phyloP scores from a whole-genome alignment of 257 asterid species.

The Capsicum rhomboideum region DNA sequence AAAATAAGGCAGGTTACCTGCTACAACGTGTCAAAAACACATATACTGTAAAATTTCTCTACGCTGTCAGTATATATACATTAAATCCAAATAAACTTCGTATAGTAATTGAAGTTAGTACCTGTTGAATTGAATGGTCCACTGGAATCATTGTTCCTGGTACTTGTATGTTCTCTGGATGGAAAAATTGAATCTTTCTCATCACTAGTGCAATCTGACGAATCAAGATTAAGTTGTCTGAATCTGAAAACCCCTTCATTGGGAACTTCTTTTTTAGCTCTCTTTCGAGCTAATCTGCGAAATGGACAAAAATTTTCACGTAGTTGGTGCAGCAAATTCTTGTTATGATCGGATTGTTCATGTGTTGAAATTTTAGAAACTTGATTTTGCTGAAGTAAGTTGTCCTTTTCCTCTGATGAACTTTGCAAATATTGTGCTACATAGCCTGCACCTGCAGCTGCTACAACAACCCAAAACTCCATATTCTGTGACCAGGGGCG shows the following conservation, averaged over 20 bases:
- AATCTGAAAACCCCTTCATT: slow-evolving; percentile 2
- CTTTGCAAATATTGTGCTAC: slow-evolving; percentile 49
- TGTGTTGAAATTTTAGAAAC: slow-evolving; percentile 18
- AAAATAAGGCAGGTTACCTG: neutral
- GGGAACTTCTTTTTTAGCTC: slow-evolving; percentile 4
- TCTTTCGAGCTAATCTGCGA: slow-evolving; percentile 31
- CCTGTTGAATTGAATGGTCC: slow-evolving; percentile 24
- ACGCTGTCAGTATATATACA: neutral
- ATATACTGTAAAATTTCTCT: neutral
- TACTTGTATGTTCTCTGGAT: neutral
- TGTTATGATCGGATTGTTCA: slow-evolving; percentile 23
- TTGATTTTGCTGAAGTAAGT: neutral
- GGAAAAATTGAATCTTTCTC: neutral
- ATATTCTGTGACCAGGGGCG: neutral
- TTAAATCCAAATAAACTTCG: neutral
- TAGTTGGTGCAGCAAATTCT: slow-evolving; percentile 48
- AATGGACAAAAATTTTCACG: slow-evolving; percentile 56
- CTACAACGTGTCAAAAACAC: neutral
- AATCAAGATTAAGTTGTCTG: slow-evolving; percentile 2
- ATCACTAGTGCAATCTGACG: neutral
- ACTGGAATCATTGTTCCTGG: neutral
- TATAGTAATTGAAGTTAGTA: slow-evolving; percentile 4
- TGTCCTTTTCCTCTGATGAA: slow-evolving; percentile 31
- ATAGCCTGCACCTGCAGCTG: slow-evolving; percentile 83
- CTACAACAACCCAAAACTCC: slow-evolving; percentile 85